phyloP scores from a whole-genome alignment of 768 basidiomycete genomes.

The Lanmaoa pseudosensibilis region DNA sequence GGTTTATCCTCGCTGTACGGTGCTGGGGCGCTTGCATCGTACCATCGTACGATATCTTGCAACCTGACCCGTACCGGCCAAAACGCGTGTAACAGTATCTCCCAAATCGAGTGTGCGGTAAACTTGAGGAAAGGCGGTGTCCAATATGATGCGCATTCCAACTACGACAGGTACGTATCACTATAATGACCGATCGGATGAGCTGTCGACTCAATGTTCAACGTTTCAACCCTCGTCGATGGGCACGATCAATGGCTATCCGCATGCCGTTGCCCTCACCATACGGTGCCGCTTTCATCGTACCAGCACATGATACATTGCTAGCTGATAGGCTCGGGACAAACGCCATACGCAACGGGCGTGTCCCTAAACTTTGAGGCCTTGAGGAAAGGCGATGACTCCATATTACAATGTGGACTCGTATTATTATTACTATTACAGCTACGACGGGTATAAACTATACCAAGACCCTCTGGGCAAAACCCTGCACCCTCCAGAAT shows the following conservation, averaged over 20 bases:
- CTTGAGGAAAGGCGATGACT: not conserved
- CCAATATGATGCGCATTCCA: not conserved
- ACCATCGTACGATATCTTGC: not conserved
- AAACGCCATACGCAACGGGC: not conserved
- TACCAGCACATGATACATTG: not conserved
- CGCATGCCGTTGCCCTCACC: not conserved
- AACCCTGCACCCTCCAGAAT: not conserved
- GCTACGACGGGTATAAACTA: not conserved
- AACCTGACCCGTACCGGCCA: not conserved
- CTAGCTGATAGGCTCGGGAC: not conserved
- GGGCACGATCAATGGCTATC: not conserved
- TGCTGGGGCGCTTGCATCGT: not conserved
- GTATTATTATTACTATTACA: not conserved
- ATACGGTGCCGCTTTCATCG: not conserved
- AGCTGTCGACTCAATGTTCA: not conserved
- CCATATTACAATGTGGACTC: not conserved
- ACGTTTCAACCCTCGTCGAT: not conserved
- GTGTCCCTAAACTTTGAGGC: no score
- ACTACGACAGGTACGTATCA: not conserved
- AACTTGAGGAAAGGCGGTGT: not conserved
- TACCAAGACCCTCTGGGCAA: not conserved
- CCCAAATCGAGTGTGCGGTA: not conserved
- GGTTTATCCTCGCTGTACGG: not conserved
- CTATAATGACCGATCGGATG: not conserved
- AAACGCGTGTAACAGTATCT: not conserved